Percentiles rank a stretch among this genome's conserved stretches.
phyloP scores from a whole-genome alignment of 2,329 filamentous ascomycete genomes.

The Thermomyces lanuginosus region DNA sequence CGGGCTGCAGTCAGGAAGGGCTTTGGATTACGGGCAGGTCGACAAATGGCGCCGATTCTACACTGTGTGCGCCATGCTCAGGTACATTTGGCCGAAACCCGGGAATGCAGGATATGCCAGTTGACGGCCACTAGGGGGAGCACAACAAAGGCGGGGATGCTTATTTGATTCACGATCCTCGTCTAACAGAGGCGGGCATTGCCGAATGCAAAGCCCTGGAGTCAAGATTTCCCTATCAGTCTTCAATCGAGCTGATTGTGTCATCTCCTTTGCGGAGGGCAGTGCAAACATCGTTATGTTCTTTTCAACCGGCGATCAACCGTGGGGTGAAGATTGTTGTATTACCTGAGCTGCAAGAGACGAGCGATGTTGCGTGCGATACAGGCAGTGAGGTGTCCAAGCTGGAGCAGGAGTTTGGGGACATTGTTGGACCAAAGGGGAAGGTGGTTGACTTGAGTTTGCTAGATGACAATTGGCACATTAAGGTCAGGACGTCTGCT shows the following conservation, averaged over 20 bases:
- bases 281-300: constrained; percentile 5
- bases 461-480: constrained; percentile 4
- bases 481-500: constrained; percentile 2
- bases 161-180: constrained; percentile 7
- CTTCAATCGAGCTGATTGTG: constrained; percentile 5
- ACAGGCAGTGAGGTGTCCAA: constrained; percentile 5
- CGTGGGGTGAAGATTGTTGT: constrained; percentile 6
- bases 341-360: constrained; percentile 7
- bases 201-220: constrained; percentile 5
- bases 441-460: constrained; percentile 4
- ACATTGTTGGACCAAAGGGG: not conserved
- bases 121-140: too few species aligned
- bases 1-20: too few species aligned
- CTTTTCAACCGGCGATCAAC: constrained; percentile 6
- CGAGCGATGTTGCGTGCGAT: constrained; percentile 6
- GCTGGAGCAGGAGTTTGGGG: constrained; percentile 4
- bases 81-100: constrained; percentile 3
- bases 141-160: constrained; percentile 7
- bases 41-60: constrained; percentile 5
- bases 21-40: too few species aligned
- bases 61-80: constrained; percentile 7
- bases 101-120: too few species aligned
- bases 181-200: constrained; percentile 4
- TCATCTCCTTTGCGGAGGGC: constrained; percentile 7
- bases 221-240: constrained; percentile 5